Conservation (phyloP, 768 basidiomycete genomes). For the Kwoniella pini region DNA sequence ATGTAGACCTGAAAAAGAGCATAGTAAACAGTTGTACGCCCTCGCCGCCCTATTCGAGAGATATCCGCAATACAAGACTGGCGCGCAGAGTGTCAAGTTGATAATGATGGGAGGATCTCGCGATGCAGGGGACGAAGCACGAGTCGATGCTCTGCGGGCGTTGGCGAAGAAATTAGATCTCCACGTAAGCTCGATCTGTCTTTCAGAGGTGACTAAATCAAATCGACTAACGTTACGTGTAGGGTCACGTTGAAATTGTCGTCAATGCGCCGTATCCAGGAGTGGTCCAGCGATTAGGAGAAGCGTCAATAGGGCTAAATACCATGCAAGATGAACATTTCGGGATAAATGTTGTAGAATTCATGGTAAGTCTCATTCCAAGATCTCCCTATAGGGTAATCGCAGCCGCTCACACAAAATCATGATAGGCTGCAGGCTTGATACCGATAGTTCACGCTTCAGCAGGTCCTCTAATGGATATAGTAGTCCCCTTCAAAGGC, state of each 20-base stretch:
- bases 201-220: not conserved
- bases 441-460: slow-evolving; percentile 91
- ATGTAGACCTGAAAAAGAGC: slow-evolving; percentile 84
- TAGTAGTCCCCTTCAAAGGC: slow-evolving; percentile 76
- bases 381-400: not conserved
- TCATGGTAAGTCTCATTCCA: slow-evolving; percentile 70
- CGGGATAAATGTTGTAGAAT: slow-evolving; percentile 96
- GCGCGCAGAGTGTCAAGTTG: slow-evolving; percentile 59
- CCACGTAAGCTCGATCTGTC: slow-evolving; percentile 58
- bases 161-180: slow-evolving; percentile 68
- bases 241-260: slow-evolving; percentile 74
- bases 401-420: not conserved
- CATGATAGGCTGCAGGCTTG: slow-evolving; percentile 78
- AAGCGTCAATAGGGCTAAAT: slow-evolving; percentile 79
- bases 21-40: slow-evolving; percentile 72
- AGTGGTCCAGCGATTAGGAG: slow-evolving; percentile 70
- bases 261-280: slow-evolving; percentile 78
- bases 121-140: slow-evolving; percentile 70
- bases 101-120: slow-evolving; percentile 82
- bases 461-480: slow-evolving; percentile 87
- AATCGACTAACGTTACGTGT: not conserved
- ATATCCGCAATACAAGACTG: slow-evolving; percentile 63
- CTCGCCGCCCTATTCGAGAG: slow-evolving; percentile 63
- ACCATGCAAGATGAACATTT: slow-evolving; percentile 99
- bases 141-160: slow-evolving; percentile 65